Evolutionary conservation across 106 monocot genomes (phyloP).

Genomic region (Platanthera zijinensis): DNA sequence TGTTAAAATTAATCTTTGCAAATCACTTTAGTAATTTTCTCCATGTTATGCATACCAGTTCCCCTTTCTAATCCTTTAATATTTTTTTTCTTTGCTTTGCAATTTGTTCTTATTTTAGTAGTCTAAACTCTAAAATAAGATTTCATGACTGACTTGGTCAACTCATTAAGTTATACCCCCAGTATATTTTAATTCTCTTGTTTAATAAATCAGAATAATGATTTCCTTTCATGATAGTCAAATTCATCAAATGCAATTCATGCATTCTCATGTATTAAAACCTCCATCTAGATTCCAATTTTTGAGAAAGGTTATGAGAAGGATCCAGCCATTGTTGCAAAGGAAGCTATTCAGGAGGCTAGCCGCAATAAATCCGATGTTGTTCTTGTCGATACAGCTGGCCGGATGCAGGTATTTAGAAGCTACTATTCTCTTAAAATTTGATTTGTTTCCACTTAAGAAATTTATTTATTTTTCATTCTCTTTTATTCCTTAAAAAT

Average conservation of each 20-base stretch:
- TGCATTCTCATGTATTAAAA: not conserved
- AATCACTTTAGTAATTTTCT: too few species aligned
- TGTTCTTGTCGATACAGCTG: conserved; percentile 98
- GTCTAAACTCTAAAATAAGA: not conserved
- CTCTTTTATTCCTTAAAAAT: not conserved
- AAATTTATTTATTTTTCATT: not conserved
- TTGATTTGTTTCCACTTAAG: not conserved
- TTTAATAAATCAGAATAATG: not conserved
- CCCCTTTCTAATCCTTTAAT: not conserved
- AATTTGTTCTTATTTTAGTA: not conserved
- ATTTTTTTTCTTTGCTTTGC: not conserved
- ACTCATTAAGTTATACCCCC: too few species aligned
- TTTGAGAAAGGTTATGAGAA: conserved; percentile 99
- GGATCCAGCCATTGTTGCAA: conserved; percentile 95
- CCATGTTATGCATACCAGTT: too few species aligned
- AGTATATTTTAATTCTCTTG: too few species aligned
- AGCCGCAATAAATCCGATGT: conserved; percentile 76
- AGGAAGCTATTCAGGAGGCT: conserved; percentile 92
- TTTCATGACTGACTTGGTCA: not conserved
- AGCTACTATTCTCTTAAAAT: not conserved
- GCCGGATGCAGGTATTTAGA: conserved; percentile 78
- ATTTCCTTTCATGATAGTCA: not conserved
- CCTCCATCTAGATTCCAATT: conserved; percentile 72
- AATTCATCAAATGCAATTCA: not conserved
- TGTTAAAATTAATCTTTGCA: too few species aligned